These are phyloP conservation scores for Pseudocercospora musae DNA, from an alignment of 2,329 filamentous ascomycete genomes.

Conservation along the genomic window DNA sequence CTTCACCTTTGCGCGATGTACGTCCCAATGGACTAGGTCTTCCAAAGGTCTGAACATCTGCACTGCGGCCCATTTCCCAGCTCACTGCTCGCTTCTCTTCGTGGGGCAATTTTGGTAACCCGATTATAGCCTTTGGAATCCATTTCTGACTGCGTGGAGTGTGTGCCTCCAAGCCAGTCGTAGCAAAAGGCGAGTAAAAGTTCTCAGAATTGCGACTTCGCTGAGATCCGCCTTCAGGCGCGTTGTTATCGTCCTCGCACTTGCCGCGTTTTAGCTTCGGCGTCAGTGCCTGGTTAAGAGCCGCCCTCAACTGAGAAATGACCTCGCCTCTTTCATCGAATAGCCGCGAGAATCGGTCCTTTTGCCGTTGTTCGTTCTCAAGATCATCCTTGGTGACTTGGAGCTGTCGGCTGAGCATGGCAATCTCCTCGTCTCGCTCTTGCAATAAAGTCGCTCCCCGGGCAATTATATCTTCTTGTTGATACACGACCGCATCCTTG, in stretches of 20 bases:
- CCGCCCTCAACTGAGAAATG: conserved; percentile 13
- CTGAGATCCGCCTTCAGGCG: background rate
- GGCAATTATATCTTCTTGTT: conserved; percentile 28
- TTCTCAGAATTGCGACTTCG: background rate
- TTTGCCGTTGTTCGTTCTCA: conserved; percentile 15
- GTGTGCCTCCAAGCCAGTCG: conserved; percentile 3
- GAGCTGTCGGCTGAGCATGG: conserved; percentile 15
- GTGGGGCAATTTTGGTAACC: conserved; percentile 11
- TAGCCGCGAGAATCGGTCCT: conserved; percentile 14
- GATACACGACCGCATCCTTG: conserved; percentile 24
- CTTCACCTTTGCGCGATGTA: background rate
- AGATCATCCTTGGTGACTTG: conserved; percentile 17
- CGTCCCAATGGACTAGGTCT: conserved; percentile 3
- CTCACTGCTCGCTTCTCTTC: conserved; percentile 14
- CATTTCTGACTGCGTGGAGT: conserved; percentile 3
- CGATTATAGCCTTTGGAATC: conserved; percentile 15
- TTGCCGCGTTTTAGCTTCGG: background rate
- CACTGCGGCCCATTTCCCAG: conserved; percentile 7
- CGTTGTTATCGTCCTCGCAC: background rate
- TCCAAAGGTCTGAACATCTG: conserved; percentile 11
- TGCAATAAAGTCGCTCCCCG: conserved; percentile 24
- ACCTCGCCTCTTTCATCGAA: conserved; percentile 21
- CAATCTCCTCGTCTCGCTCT: conserved; percentile 25
- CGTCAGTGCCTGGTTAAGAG: conserved; percentile 13
- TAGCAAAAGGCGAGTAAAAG: conserved; percentile 17